Conservation (phyloP, 208 protist species). For the Novymonas esmeraldas region DNA sequence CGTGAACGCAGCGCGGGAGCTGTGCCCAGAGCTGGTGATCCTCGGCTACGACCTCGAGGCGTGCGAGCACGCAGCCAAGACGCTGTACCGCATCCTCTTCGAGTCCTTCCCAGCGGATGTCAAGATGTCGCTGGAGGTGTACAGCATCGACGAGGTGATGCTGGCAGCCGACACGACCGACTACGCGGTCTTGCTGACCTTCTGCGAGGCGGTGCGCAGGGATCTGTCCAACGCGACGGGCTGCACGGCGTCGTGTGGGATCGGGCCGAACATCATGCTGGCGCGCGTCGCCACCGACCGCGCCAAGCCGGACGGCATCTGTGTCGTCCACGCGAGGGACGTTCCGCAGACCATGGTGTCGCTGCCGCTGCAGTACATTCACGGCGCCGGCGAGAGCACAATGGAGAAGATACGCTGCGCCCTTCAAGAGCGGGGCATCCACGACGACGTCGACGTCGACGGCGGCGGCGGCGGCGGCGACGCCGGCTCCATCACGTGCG, state of each 20-base stretch:
- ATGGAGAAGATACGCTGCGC: constrained; percentile 58
- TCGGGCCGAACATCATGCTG: constrained; percentile 87
- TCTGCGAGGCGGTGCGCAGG: constrained; percentile 60
- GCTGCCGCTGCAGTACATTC: constrained; percentile 65
- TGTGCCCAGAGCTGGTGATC: constrained; percentile 88
- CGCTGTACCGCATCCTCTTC: constrained; percentile 81
- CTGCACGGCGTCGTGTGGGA: constrained; percentile 86
- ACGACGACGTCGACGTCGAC: constrained; percentile 7
- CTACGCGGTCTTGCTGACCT: constrained; percentile 39
- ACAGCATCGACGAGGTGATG: constrained; percentile 91
- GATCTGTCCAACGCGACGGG: constrained; percentile 57
- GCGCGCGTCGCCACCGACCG: constrained; percentile 70
- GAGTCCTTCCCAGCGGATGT: constrained; percentile 47
- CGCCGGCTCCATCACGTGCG: constrained; percentile 47
- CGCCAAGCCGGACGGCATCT: constrained; percentile 80
- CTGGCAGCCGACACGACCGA: constrained; percentile 78
- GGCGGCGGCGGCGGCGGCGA: constrained; percentile 1
- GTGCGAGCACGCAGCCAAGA: constrained; percentile 63
- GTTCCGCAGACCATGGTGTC: constrained; percentile 40
- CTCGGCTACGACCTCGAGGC: constrained; percentile 91
- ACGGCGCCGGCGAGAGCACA: constrained; percentile 71
- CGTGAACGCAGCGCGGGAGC: constrained; percentile 73
- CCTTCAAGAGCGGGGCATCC: constrained; percentile 27
- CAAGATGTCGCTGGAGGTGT: constrained; percentile 83
- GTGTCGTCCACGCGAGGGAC: constrained; percentile 47